Evolutionary conservation across 345 rosid genomes (phyloP).

Genomic region (Hibiscus syriacus): DNA sequence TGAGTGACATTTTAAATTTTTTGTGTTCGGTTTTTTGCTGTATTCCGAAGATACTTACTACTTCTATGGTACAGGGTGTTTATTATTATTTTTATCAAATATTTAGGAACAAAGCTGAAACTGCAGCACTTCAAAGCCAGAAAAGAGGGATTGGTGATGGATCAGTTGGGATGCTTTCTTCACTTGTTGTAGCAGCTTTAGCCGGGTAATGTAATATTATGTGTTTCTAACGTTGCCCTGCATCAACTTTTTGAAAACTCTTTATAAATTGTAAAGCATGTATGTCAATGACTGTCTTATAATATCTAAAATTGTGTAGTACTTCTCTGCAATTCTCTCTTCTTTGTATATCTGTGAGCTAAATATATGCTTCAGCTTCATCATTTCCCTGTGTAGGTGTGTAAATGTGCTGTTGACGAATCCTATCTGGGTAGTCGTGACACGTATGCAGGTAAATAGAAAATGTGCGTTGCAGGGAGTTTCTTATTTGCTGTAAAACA

Average conservation of each 20-base stretch:
- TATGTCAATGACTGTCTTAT: neutral
- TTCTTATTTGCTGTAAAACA: neutral
- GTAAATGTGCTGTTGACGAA: slow-evolving; percentile 88
- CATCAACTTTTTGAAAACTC: neutral
- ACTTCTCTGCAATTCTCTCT: neutral
- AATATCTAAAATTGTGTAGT: neutral
- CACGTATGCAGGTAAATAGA: slow-evolving; percentile 87
- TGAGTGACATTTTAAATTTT: neutral
- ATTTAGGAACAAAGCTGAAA: slow-evolving; percentile 87
- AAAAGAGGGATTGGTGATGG: slow-evolving; percentile 85
- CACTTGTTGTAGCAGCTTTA: slow-evolving; percentile 88
- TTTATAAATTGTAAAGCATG: neutral
- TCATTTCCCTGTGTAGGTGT: slow-evolving; percentile 43
- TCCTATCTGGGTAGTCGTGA: slow-evolving; percentile 97
- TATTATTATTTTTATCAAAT: slow-evolving; percentile 99
- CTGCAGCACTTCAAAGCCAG: slow-evolving; percentile 45
- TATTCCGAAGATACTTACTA: slow-evolving; percentile 23
- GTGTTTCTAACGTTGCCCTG: neutral
- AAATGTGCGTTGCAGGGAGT: slow-evolving; percentile 3
- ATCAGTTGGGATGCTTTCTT: slow-evolving; percentile 88
- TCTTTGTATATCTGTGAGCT: slow-evolving; percentile 2
- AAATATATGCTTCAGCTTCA: slow-evolving; percentile 5
- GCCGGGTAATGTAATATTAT: slow-evolving; percentile 53
- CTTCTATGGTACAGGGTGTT: slow-evolving; percentile 86
- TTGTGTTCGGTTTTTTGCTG: slow-evolving; percentile 9